A percentile compares a stretch with the other conserved stretches of the same genome.
These are phyloP conservation scores for Crithidia bombi DNA, from an alignment of 208 protist species.

Conservation along the genomic window DNA sequence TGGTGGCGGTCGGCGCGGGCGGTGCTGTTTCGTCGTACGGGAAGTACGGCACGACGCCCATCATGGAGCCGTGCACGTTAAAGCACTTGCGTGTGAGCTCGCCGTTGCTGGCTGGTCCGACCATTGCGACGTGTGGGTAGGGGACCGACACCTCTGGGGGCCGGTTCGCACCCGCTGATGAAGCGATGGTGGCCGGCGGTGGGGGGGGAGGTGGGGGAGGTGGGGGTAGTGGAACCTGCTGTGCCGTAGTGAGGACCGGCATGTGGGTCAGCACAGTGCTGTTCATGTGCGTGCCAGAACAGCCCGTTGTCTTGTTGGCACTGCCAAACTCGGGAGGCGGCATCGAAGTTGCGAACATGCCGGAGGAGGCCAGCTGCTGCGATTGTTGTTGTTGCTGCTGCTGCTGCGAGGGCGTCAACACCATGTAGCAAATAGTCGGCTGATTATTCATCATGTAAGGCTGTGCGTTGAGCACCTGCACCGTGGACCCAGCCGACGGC, in stretches of 20 bases:
- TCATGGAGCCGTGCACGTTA: slow-evolving; percentile 52
- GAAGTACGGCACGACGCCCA: slow-evolving; percentile 40
- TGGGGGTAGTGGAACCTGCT: no score
- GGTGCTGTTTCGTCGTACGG: slow-evolving; percentile 38
- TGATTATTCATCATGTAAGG: slow-evolving; percentile 21
- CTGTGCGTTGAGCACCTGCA: slow-evolving; percentile 8
- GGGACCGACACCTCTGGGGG: no score
- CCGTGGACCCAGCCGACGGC: neutral
- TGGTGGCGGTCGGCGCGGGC: slow-evolving; percentile 41
- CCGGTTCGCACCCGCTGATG: no score
- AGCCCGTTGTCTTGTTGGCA: neutral
- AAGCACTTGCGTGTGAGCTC: slow-evolving; percentile 36
- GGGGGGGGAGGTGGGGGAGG: no score
- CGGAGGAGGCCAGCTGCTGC: slow-evolving; percentile 8
- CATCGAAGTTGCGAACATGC: neutral
- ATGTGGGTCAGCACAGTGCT: neutral
- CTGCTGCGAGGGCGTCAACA: neutral
- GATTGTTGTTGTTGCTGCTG: slow-evolving; percentile 5
- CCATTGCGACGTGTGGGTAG: slow-evolving; percentile 18
- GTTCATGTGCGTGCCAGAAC: neutral
- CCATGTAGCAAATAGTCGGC: slow-evolving; percentile 17
- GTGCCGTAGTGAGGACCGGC: no score
- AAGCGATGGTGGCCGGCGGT: no score
- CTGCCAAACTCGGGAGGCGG: slow-evolving; percentile 6
- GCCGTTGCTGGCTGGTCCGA: slow-evolving; percentile 25